phyloP scores from a whole-genome alignment of 2,329 filamentous ascomycete genomes.

The Grosmannia huntii region DNA sequence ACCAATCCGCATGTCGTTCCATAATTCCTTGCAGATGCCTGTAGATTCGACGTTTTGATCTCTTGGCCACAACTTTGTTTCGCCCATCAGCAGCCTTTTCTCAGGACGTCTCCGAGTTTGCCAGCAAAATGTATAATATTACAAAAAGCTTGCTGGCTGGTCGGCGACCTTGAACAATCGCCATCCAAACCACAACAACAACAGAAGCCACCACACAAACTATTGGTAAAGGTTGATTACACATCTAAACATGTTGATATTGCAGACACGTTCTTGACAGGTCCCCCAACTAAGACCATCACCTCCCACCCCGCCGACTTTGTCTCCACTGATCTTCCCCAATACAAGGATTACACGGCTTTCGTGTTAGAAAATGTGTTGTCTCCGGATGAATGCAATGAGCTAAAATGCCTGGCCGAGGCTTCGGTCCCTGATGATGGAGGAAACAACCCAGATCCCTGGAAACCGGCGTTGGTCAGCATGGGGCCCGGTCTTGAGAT shows the following conservation, averaged over 20 bases:
- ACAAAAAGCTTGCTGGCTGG: not conserved
- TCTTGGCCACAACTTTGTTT: too few relatives aligned
- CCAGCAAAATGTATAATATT: too few relatives aligned
- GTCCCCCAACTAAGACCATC: slow-evolving; percentile 29
- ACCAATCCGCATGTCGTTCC: too few relatives aligned
- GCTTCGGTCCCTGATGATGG: slow-evolving; percentile 28
- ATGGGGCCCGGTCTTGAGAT: slow-evolving; percentile 48
- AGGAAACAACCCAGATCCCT: slow-evolving; percentile 24
- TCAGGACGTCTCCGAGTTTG: too few relatives aligned
- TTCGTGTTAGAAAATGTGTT: slow-evolving; percentile 52
- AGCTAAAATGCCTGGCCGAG: slow-evolving; percentile 39
- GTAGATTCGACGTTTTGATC: too few relatives aligned
- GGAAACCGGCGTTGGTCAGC: slow-evolving; percentile 59
- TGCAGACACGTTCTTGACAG: slow-evolving; percentile 32
- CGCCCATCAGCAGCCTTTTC: too few relatives aligned
- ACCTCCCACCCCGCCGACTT: slow-evolving; percentile 41
- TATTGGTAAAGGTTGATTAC: not conserved
- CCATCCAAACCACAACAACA: not conserved
- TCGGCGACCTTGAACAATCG: not conserved
- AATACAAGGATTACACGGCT: slow-evolving; percentile 43
- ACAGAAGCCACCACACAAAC: not conserved
- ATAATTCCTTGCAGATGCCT: too few relatives aligned
- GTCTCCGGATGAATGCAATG: slow-evolving; percentile 47
- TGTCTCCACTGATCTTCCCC: slow-evolving; percentile 30
- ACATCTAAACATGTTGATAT: slow-evolving; percentile 24